Percentiles rank a stretch among this genome's conserved stretches.
Evolutionary conservation across 495 filamentous ascomycete species (phyloP).

Genomic region (Hypoxylon trugodes): DNA sequence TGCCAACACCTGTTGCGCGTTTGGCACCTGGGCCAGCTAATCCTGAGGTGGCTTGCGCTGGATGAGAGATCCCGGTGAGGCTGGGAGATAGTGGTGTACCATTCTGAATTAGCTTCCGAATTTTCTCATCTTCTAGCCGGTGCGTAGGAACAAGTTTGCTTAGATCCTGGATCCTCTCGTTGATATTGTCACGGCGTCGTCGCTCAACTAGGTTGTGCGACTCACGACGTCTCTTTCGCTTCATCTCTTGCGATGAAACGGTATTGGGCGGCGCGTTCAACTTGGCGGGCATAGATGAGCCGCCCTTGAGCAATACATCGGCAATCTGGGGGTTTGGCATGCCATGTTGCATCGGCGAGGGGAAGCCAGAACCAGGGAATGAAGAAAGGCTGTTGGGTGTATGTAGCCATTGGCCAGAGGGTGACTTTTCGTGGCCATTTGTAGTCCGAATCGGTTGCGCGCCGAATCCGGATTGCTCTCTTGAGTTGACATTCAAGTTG

Average conservation of each 20-base stretch:
- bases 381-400: conserved; percentile 82
- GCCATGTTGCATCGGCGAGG: conserved; percentile 66
- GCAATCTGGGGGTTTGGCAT: conserved; percentile 58
- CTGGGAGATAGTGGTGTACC: conserved; percentile 87
- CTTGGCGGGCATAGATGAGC: conserved; percentile 64
- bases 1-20: conserved; percentile 77
- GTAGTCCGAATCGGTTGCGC: conserved; percentile 76
- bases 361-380: conserved; percentile 82
- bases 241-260: conserved; percentile 84
- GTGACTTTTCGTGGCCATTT: conserved; percentile 77
- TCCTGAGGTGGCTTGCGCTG: conserved; percentile 84
- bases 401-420: conserved; percentile 79
- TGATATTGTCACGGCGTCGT: conserved; percentile 95
- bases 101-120: conserved; percentile 91
- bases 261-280: conserved; percentile 55
- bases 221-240: conserved; percentile 86
- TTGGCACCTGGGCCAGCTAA: conserved; percentile 85
- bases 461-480: conserved; percentile 61
- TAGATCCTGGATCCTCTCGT: conserved; percentile 96
- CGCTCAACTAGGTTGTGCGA: conserved; percentile 97
- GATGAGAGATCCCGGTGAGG: conserved; percentile 66
- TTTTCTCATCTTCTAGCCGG: conserved; percentile 94
- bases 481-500: conserved; percentile 47
- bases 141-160: conserved; percentile 92
- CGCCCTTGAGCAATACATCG: conserved; percentile 62